A percentile compares a stretch with the other conserved stretches of the same genome.
These are phyloP conservation scores for Eutrema salsugineum DNA, from an alignment of 441 rosid species.

Conservation along the genomic window DNA sequence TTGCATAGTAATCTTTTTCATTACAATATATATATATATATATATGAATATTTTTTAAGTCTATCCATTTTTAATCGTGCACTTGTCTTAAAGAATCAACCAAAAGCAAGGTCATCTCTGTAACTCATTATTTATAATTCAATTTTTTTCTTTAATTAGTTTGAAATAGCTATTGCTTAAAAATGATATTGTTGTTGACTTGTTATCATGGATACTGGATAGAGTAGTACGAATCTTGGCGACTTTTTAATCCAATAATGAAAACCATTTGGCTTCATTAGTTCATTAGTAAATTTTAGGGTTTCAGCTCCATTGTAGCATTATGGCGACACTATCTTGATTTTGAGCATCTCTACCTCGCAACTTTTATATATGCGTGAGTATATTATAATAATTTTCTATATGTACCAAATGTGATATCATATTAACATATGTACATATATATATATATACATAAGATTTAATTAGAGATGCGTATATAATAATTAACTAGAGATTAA, in stretches of 20 bases:
- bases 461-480: too few species aligned
- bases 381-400: too few species aligned
- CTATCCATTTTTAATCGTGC: not conserved
- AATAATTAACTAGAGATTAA: too few species aligned
- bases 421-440: too few species aligned
- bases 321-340: not conserved
- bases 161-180: too few species aligned
- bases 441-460: too few species aligned
- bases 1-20: not conserved
- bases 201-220: not conserved
- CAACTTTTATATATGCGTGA: too few species aligned
- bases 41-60: too few species aligned
- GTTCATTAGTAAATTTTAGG: not conserved
- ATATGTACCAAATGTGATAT: too few species aligned
- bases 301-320: not conserved
- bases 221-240: too few species aligned
- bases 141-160: not conserved
- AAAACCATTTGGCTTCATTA: not conserved
- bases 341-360: not conserved
- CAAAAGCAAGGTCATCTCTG: not conserved
- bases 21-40: not conserved
- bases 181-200: not conserved
- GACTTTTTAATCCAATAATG: too few species aligned
- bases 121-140: not conserved
- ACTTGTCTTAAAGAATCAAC: not conserved